A percentile compares a stretch with the other conserved stretches of the same genome.
Conservation (phyloP, 164 flowering plant genomes). For the Liquidambar formosana region DNA sequence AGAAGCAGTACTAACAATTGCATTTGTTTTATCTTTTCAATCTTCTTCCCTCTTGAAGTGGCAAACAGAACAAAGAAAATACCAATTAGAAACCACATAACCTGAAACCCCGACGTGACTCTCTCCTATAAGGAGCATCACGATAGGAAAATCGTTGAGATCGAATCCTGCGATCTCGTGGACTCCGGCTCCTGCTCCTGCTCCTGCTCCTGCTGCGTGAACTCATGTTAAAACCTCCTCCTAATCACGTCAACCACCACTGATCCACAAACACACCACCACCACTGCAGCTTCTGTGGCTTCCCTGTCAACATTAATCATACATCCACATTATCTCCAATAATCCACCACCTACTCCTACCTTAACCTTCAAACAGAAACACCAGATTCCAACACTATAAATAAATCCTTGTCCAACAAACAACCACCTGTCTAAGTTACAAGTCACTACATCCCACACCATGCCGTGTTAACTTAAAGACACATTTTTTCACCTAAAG, state of each 20-base stretch:
- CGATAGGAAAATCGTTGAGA: slow-evolving; percentile 43
- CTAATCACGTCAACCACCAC: slow-evolving; percentile 25
- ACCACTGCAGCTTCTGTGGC: slow-evolving; percentile 18
- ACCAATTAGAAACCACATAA: slow-evolving; percentile 31
- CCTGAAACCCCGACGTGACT: slow-evolving; percentile 52
- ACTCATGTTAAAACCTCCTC: slow-evolving; percentile 41
- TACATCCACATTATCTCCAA: slow-evolving; percentile 20
- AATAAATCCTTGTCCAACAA: slow-evolving; percentile 13
- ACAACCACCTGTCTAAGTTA: slow-evolving; percentile 6
- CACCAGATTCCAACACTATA: slow-evolving; percentile 19
- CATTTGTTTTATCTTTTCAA: background rate
- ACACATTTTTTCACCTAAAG: slow-evolving; percentile 8
- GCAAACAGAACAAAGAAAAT: slow-evolving; percentile 5
- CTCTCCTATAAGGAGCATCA: slow-evolving; percentile 56
- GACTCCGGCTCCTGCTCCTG: slow-evolving; percentile 51
- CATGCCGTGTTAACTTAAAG: slow-evolving; percentile 3
- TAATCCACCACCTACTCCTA: slow-evolving; percentile 19
- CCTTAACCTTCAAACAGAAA: slow-evolving; percentile 21
- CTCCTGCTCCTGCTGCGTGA: slow-evolving; percentile 32
- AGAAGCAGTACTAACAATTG: too few species aligned
- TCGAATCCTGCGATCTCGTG: slow-evolving; percentile 46
- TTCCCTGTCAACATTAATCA: slow-evolving; percentile 34
- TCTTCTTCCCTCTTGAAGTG: slow-evolving; percentile 7
- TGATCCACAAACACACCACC: slow-evolving; percentile 21
- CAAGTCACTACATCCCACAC: slow-evolving; percentile 10